Base-by-base conservation (phyloP, 495 filamentous ascomycete genomes). In the Penicillium maclennaniae region DNA sequence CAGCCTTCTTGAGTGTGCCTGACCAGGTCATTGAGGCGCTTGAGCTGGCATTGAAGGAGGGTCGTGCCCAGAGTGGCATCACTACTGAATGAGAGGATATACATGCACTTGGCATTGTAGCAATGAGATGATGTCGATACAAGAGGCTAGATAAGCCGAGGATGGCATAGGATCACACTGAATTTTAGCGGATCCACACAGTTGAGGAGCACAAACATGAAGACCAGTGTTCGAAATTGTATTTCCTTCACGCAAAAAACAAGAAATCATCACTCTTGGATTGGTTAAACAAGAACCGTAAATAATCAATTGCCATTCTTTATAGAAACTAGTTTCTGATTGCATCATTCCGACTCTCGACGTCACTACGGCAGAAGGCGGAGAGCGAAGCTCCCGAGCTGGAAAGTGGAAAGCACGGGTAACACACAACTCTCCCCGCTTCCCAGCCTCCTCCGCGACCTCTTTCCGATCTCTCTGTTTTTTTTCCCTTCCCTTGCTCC, bases 391-490 rank as follows among this genome's bases (percentile, higher is more conserved):
- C 58, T 60, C 46, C 53, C 49, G 57, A 55, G 53, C 51, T 55
- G 53, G 31, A 34, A 34, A 34, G 31, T 31, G 27, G 53, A 56
- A 57, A 56, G 46, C 52, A 62, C 47, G 52, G 53, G 58, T 57
- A 57, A 57, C 60, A 60, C 60, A 60, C 60, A 60, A 61, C 58
- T 45, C 19, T 59, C 59, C 59, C 61, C 58, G 47, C 61, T 62
- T 49, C 59, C 62, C 65, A 60, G 62, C 64, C 62, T 58, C 65
- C 59, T 45, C 45, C 58, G 43, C 44, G 20, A 56, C 49, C 38
- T 45, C 39, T 49, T 61, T 56, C 41, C 42, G 15, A 16, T 31
- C 25, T 15, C 40, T 28, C n/a, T n/a, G n/a, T n/a, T 38, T 43
- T 28, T 28, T 34, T 21, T 16, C 19, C 49, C 9, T 31, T 48